phyloP scores from a whole-genome alignment of 2,329 filamentous ascomycete genomes.

The Colletotrichum australisinense region DNA sequence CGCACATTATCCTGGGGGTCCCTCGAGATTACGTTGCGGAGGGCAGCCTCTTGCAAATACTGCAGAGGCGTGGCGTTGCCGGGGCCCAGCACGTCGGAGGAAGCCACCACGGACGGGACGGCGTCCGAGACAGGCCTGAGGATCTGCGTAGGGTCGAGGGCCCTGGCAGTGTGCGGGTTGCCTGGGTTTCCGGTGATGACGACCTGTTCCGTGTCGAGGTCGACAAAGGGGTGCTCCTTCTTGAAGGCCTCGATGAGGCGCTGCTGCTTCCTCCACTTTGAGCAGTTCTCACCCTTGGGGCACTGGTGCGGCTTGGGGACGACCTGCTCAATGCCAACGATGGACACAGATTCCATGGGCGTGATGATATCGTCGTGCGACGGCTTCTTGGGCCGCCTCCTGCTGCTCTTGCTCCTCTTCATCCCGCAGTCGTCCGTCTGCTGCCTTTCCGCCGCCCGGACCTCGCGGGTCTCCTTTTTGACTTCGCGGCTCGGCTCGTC shows the following conservation, averaged over 20 bases:
- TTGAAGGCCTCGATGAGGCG: slow-evolving; percentile 80
- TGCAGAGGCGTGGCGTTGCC: slow-evolving; percentile 71
- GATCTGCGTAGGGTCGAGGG: slow-evolving; percentile 65
- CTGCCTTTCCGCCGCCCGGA: slow-evolving; percentile 49
- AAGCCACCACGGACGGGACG: slow-evolving; percentile 86
- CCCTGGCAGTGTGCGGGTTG: slow-evolving; percentile 74
- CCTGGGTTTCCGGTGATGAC: slow-evolving; percentile 84
- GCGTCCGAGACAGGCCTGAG: slow-evolving; percentile 79
- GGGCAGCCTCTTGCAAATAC: slow-evolving; percentile 78
- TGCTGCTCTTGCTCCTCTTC: slow-evolving; percentile 53
- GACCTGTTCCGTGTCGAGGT: slow-evolving; percentile 73
- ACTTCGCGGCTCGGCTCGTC: slow-evolving; percentile 66
- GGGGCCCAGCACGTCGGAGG: slow-evolving; percentile 88
- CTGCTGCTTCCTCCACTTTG: slow-evolving; percentile 85
- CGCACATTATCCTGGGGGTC: slow-evolving; percentile 94
- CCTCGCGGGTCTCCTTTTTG: slow-evolving; percentile 51
- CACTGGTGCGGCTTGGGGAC: slow-evolving; percentile 87
- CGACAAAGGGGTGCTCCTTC: slow-evolving; percentile 77
- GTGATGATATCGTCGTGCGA: slow-evolving; percentile 75
- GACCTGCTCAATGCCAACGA: slow-evolving; percentile 91
- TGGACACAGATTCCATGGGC: slow-evolving; percentile 86
- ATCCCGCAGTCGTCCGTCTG: slow-evolving; percentile 50
- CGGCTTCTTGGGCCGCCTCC: slow-evolving; percentile 50
- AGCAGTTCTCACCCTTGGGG: slow-evolving; percentile 86
- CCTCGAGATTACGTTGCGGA: slow-evolving; percentile 75